These are phyloP conservation scores for Penicillium brasilianum DNA, from an alignment of 2,329 filamentous ascomycete species.

Conservation along the genomic window DNA sequence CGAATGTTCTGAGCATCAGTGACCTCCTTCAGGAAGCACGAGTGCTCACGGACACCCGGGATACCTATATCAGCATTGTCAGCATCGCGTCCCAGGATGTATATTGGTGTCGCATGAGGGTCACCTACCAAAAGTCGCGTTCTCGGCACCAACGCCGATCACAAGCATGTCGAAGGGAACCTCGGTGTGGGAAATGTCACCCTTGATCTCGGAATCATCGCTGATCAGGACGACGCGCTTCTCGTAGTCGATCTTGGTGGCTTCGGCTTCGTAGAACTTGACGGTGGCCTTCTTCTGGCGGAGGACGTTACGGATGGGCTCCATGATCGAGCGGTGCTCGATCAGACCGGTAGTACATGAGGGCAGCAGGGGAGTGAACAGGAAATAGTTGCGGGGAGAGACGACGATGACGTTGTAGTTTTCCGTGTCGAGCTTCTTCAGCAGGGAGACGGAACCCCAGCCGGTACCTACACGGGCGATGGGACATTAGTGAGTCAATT, in stretches of 20 bases:
- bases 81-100: no score
- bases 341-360: slow-evolving; percentile 97
- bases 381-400: slow-evolving; percentile 98
- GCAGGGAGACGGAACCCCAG: slow-evolving; percentile 92
- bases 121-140: slow-evolving; percentile 87
- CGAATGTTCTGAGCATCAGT: slow-evolving; percentile 93
- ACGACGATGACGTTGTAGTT: slow-evolving; percentile 99
- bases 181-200: slow-evolving; percentile 78
- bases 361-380: slow-evolving; percentile 95
- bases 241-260: slow-evolving; percentile 91
- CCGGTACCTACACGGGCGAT: slow-evolving; percentile 73
- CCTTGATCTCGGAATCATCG: slow-evolving; percentile 93
- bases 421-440: slow-evolving; percentile 98
- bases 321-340: slow-evolving; percentile 99
- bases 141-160: slow-evolving; percentile 95
- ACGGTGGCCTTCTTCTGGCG: slow-evolving; percentile 92
- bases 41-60: slow-evolving; percentile 90
- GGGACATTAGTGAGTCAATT: slow-evolving; percentile 27
- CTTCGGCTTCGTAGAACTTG: slow-evolving; percentile 98
- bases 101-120: slow-evolving; percentile 1
- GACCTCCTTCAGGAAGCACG: slow-evolving; percentile 98
- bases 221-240: slow-evolving; percentile 86
- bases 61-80: slow-evolving; percentile 60
- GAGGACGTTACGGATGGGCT: slow-evolving; percentile 94
- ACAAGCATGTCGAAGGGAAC: slow-evolving; percentile 98